A percentile compares a stretch with the other conserved stretches of the same genome.
Conservation (phyloP, 2,329 filamentous ascomycete genomes). For the Cordyceps javanica region DNA sequence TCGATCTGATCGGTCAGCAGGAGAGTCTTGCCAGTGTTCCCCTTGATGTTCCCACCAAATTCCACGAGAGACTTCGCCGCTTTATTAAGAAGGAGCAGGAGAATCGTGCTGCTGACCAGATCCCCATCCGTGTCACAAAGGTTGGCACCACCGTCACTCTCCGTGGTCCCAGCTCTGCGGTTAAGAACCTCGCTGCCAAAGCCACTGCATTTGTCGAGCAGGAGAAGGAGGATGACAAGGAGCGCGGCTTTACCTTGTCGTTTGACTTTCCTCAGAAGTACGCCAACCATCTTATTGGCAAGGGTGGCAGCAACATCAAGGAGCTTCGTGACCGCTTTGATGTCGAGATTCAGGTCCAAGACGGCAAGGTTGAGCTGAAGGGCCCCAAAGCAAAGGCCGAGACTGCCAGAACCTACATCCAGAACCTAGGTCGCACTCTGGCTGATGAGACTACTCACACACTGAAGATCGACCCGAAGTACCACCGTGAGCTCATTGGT, state of each 20-base stretch:
- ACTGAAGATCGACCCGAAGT: constrained; percentile 88
- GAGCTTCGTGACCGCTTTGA: constrained; percentile 62
- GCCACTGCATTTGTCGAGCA: constrained; percentile 75
- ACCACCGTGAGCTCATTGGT: constrained; percentile 89
- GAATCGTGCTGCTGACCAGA: constrained; percentile 48
- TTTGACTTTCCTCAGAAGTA: constrained; percentile 96
- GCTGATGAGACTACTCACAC: constrained; percentile 86
- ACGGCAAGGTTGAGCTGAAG: constrained; percentile 92
- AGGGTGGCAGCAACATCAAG: constrained; percentile 59
- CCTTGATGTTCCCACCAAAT: constrained; percentile 56
- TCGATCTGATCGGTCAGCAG: constrained; percentile 53
- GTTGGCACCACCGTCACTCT: constrained; percentile 60
- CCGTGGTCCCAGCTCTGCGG: constrained; percentile 67
- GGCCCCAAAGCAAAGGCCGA: constrained; percentile 94
- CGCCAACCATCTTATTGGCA: constrained; percentile 75
- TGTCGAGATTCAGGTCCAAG: constrained; percentile 78
- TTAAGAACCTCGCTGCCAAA: constrained; percentile 66
- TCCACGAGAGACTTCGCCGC: constrained; percentile 55
- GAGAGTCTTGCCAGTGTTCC: constrained; percentile 44
- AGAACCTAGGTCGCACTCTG: constrained; percentile 69
- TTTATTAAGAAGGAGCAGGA: constrained; percentile 63
- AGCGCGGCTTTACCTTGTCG: constrained; percentile 76
- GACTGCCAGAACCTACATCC: constrained; percentile 75
- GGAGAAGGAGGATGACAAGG: constrained; percentile 87
- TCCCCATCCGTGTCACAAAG: constrained; percentile 54